These are phyloP conservation scores for Candida nanaspora DNA, from an alignment of 805 yeast genomes.

Conservation along the genomic window DNA sequence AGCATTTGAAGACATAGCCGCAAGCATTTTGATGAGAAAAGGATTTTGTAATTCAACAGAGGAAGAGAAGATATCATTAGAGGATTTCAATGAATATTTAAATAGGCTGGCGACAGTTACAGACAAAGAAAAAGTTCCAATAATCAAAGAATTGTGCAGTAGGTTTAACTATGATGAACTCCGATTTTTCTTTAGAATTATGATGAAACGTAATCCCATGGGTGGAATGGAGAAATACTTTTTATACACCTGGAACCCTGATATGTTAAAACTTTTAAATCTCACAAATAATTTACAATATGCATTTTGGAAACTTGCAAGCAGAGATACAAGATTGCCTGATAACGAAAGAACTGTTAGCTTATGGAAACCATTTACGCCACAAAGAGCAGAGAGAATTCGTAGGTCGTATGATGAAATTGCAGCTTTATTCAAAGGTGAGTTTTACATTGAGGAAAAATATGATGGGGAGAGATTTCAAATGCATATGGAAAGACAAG, in stretches of 20 bases:
- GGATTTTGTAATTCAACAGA: conserved; percentile 1
- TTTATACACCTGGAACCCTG: conserved; percentile 67
- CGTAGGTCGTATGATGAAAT: conserved; percentile 42
- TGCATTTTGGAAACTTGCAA: conserved; percentile 51
- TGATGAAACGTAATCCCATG: conserved; percentile 55
- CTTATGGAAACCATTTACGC: conserved; percentile 55
- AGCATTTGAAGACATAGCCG: conserved; percentile 40
- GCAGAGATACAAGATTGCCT: conserved; percentile 33
- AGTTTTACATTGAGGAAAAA: conserved; percentile 79
- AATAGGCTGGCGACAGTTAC: conserved; percentile 29
- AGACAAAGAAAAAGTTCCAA: conserved; percentile 20
- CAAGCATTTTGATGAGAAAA: conserved; percentile 42
- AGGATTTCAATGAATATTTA: conserved; percentile 40
- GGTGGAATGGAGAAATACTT: conserved; percentile 54
- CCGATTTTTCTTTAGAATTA: conserved; percentile 59
- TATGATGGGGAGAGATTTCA: conserved; percentile 90
- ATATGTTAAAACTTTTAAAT: conserved; percentile 56
- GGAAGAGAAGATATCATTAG: conserved; percentile 34
- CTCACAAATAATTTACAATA: conserved; percentile 58
- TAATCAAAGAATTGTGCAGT: conserved; percentile 43
- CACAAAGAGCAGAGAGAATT: conserved; percentile 65
- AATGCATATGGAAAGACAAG: conserved; percentile 52
- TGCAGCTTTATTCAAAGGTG: conserved; percentile 36
- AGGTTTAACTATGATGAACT: conserved; percentile 56
- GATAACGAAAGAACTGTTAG: conserved; percentile 33